Conservation (phyloP, 1,284 basidiomycete genomes). For the Trichosporon faecale region DNA sequence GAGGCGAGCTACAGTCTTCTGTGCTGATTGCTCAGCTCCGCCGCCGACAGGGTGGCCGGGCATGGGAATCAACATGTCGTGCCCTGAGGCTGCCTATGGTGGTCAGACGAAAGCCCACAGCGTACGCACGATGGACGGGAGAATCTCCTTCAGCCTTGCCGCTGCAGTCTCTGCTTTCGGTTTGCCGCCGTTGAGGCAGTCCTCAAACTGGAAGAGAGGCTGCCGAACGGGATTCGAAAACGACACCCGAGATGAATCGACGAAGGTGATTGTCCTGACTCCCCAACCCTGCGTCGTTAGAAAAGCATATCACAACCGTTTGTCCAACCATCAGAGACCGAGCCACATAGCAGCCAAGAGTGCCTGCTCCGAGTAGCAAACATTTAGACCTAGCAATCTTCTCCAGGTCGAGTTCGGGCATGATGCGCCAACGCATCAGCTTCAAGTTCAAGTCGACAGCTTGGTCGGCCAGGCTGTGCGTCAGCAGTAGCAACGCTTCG, state of each 20-base stretch:
- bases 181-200: conserved; percentile 89
- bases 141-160: conserved; percentile 78
- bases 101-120: background rate
- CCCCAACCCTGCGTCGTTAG: conserved; percentile 74
- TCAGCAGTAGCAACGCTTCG: conserved; percentile 2
- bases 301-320: background rate
- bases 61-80: conserved; percentile 85
- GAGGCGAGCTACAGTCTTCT: conserved; percentile 62
- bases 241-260: conserved; percentile 85
- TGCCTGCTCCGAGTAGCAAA: conserved; percentile 88
- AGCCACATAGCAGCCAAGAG: conserved; percentile 93
- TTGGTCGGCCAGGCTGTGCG: conserved; percentile 76
- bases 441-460: conserved; percentile 96
- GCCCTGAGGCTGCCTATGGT: conserved; percentile 68
- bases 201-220: conserved; percentile 90
- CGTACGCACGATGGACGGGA: conserved; percentile 77
- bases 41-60: conserved; percentile 85
- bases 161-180: conserved; percentile 92
- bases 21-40: conserved; percentile 57
- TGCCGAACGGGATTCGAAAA: conserved; percentile 97
- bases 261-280: conserved; percentile 84
- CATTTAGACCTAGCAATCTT: conserved; percentile 76
- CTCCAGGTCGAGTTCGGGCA: conserved; percentile 84
- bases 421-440: conserved; percentile 95
- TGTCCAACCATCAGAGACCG: conserved; percentile 73